Conservation (phyloP, 2,329 filamentous ascomycete genomes). For the Huntiella savannae region DNA sequence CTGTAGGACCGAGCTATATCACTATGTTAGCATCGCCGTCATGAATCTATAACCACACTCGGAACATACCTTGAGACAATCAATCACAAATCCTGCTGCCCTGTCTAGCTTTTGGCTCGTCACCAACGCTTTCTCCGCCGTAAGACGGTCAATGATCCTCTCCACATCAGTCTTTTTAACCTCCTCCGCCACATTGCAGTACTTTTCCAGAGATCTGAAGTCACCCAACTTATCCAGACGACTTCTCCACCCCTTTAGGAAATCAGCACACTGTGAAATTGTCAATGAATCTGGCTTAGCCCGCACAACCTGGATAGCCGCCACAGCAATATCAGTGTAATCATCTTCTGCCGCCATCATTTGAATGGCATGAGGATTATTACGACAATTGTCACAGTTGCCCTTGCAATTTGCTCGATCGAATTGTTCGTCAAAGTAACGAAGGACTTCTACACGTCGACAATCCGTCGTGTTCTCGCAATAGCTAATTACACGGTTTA, state of each 20-base stretch:
- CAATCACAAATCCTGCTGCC: conserved; percentile 45
- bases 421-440: conserved; percentile 88
- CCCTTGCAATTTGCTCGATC: conserved; percentile 48
- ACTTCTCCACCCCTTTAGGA: conserved; percentile 42
- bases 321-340: conserved; percentile 54
- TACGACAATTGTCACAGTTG: conserved; percentile 78
- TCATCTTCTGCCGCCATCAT: conserved; percentile 51
- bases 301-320: conserved; percentile 48
- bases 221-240: conserved; percentile 6
- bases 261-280: conserved; percentile 62
- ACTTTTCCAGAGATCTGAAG: conserved; percentile 16
- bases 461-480: conserved; percentile 84
- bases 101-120: conserved; percentile 47
- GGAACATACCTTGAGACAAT: conserved; percentile 36
- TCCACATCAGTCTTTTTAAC: conserved; percentile 62
- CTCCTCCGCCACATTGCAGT: conserved; percentile 49
- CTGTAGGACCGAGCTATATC: conserved; percentile 22
- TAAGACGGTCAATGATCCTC: conserved; percentile 60
- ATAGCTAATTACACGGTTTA: conserved; percentile 66
- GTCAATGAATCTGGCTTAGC: conserved; percentile 44
- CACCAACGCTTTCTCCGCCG: conserved; percentile 51
- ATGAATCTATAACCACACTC: neutral
- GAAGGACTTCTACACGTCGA: conserved; percentile 67
- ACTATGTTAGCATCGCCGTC: neutral
- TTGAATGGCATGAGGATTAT: conserved; percentile 19